These are phyloP conservation scores for Phytophthora litchii DNA, from an alignment of 352 stramenopile species.

Conservation along the genomic window DNA sequence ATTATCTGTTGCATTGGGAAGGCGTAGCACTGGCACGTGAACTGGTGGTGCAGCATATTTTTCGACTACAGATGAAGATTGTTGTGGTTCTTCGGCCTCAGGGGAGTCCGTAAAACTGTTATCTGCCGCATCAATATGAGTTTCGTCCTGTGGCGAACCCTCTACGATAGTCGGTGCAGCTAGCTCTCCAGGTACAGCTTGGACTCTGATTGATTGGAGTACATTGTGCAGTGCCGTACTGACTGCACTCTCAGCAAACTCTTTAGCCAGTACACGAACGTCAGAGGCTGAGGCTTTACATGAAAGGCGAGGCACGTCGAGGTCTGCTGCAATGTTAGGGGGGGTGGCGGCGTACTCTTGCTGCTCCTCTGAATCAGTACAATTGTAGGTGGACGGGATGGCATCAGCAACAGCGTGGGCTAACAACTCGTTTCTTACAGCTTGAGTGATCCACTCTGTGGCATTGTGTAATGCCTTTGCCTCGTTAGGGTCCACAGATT, in stretches of 20 bases:
- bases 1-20: not conserved
- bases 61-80: slow-evolving; percentile 1
- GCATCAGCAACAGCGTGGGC: slow-evolving; percentile 5
- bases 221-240: slow-evolving; percentile 15
- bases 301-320: slow-evolving; percentile 2
- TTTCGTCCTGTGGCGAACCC: not conserved
- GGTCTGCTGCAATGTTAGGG: not conserved
- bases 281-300: not conserved
- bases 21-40: slow-evolving; percentile 6
- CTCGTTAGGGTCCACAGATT: slow-evolving; percentile 10
- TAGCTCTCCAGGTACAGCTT: slow-evolving; percentile 12
- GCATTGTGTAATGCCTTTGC: not conserved
- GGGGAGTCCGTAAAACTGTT: slow-evolving; percentile 2
- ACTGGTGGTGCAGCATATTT: not conserved
- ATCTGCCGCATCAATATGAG: slow-evolving; percentile 1
- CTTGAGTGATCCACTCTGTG: slow-evolving; percentile 8
- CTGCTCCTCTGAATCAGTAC: not conserved
- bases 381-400: not conserved
- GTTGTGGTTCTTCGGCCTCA: not conserved
- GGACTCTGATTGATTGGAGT: slow-evolving; percentile 2
- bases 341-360: not conserved
- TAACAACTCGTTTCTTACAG: slow-evolving; percentile 8
- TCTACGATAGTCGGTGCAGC: slow-evolving; percentile 6
- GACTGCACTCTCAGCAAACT: slow-evolving; percentile 11
- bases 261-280: slow-evolving; percentile 16